Conservation (phyloP, 106 monocot species). For the Acanthochlamys bracteata region DNA sequence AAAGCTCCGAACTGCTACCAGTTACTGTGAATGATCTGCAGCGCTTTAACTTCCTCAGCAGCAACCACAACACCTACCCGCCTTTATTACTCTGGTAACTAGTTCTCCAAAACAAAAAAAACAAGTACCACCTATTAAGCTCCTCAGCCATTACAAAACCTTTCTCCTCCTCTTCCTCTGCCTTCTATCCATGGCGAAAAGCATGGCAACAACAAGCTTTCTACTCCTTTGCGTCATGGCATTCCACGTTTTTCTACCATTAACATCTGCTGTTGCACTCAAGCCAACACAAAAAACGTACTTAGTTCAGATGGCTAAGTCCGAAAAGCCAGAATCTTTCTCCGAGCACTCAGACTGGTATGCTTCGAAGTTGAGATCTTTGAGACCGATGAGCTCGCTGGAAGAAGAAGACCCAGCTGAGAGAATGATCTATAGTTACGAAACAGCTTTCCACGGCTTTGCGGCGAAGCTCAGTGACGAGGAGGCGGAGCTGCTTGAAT, state of each 20-base stretch:
- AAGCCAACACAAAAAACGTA: slow-evolving; percentile 27
- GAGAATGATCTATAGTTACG: slow-evolving; percentile 76
- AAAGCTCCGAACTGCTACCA: no score
- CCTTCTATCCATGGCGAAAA: no score
- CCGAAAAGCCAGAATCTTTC: slow-evolving; percentile 57
- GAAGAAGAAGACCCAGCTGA: slow-evolving; percentile 3
- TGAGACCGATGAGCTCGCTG: slow-evolving; percentile 2
- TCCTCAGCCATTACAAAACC: no score
- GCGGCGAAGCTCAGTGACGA: slow-evolving; percentile 32
- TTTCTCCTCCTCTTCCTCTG: no score
- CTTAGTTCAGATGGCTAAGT: slow-evolving; percentile 69
- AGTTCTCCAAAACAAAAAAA: no score
- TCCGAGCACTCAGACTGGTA: slow-evolving; percentile 66
- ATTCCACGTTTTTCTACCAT: slow-evolving; percentile 5
- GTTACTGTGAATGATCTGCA: no score
- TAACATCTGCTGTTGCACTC: background rate
- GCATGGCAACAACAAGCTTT: background rate
- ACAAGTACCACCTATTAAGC: no score
- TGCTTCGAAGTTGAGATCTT: slow-evolving; percentile 40
- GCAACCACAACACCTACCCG: no score
- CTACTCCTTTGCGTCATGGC: slow-evolving; percentile 2
- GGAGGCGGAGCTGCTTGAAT: slow-evolving; percentile 35
- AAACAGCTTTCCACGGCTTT: slow-evolving; percentile 59
- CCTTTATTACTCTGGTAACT: no score
- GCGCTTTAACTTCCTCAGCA: no score